These are phyloP conservation scores for Serpula lacrymans DNA, from an alignment of 768 basidiomycete species.

Conservation along the genomic window DNA sequence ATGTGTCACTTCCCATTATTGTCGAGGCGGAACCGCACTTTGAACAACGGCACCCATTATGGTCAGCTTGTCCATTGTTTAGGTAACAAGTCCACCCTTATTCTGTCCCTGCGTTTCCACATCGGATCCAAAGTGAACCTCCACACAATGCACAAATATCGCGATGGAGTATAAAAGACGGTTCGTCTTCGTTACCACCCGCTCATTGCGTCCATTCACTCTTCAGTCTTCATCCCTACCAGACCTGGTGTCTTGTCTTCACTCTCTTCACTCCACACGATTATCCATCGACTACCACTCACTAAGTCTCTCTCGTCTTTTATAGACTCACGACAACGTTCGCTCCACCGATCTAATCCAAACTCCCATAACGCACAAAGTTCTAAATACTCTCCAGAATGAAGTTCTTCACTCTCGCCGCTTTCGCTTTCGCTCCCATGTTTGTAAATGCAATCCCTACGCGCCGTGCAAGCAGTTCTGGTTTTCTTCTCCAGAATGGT, in stretches of 20 bases:
- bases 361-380: not conserved
- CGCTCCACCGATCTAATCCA: not conserved
- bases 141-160: no score
- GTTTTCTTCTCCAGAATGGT: conserved; percentile 36
- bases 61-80: no score
- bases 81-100: no score
- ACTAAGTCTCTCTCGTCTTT: conserved; percentile 1
- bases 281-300: conserved; percentile 23
- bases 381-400: conserved; percentile 22
- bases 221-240: not conserved
- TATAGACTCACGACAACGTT: conserved; percentile 1
- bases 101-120: no score
- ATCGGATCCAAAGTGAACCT: no score
- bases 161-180: no score
- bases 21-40: no score
- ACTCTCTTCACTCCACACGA: conserved; percentile 8
- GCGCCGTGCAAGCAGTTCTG: conserved; percentile 17
- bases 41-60: no score
- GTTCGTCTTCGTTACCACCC: no score
- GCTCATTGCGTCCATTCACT: not conserved
- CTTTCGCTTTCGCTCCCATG: conserved; percentile 21
- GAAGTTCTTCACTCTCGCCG: conserved; percentile 38
- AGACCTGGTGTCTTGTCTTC: conserved; percentile 25
- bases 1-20: no score
- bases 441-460: conserved; percentile 35